These are phyloP conservation scores for Spinellus fusiger DNA, from an alignment of 192 early-diverging fungal species.

Conservation along the genomic window DNA sequence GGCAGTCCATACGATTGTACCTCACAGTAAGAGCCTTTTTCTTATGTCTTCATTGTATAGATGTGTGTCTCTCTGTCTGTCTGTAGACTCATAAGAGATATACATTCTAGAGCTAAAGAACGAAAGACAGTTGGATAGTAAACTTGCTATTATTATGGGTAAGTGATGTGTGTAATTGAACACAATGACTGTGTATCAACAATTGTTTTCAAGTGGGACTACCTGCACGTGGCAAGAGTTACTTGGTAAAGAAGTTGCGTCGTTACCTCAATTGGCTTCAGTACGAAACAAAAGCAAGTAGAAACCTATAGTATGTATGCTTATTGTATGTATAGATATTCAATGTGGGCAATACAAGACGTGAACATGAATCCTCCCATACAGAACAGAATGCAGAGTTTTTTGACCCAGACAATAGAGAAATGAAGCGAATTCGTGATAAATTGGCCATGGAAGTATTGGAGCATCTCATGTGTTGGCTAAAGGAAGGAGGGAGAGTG, in stretches of 20 bases:
- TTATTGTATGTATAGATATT: conserved; percentile 62
- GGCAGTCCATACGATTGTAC: conserved; percentile 38
- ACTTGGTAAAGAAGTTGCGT: conserved; percentile 92
- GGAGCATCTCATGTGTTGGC: conserved; percentile 88
- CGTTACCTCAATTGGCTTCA: conserved; percentile 82
- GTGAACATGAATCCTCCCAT: conserved; percentile 47
- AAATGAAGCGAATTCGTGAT: conserved; percentile 74
- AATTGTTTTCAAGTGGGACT: conserved; percentile 62
- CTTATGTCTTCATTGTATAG: not conserved
- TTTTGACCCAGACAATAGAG: conserved; percentile 85
- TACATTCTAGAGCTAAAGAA: conserved; percentile 24
- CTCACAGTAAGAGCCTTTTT: conserved; percentile 31
- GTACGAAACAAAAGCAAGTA: conserved; percentile 65
- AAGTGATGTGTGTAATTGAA: not conserved
- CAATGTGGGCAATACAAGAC: conserved; percentile 93
- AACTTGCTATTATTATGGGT: conserved; percentile 91
- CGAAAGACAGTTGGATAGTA: conserved; percentile 77
- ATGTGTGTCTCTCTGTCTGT: not conserved
- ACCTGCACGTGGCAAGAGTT: conserved; percentile 92
- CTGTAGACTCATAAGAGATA: too few relatives aligned
- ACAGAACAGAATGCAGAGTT: conserved; percentile 71
- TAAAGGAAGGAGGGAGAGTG: conserved; percentile 80
- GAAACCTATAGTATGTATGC: not conserved
- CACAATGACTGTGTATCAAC: not conserved
- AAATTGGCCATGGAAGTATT: conserved; percentile 85